A percentile compares a stretch with the other conserved stretches of the same genome.
These are phyloP conservation scores for Dryadomyces quercivorus DNA, from an alignment of 2,329 filamentous ascomycete genomes.

Conservation along the genomic window DNA sequence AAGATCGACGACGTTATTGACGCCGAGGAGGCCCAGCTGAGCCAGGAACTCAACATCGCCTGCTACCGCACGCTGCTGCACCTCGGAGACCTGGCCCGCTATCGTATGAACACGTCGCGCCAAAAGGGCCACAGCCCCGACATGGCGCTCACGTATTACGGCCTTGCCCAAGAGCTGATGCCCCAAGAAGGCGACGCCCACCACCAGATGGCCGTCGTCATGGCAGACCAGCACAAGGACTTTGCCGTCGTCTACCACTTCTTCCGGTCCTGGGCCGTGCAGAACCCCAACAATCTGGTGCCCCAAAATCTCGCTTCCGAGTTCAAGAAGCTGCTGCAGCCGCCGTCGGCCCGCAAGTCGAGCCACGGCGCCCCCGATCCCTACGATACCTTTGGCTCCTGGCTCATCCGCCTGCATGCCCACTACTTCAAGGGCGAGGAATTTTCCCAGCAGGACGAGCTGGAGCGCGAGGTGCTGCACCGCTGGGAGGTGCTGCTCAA, in stretches of 20 bases:
- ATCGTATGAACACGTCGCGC: constrained; percentile 58
- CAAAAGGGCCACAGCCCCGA: constrained; percentile 66
- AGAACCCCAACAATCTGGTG: constrained; percentile 65
- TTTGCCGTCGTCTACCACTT: constrained; percentile 82
- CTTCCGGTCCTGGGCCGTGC: constrained; percentile 67
- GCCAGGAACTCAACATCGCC: constrained; percentile 52
- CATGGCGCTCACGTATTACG: constrained; percentile 72
- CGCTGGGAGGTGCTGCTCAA: constrained; percentile 64
- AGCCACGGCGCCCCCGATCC: constrained; percentile 33
- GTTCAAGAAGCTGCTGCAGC: constrained; percentile 45
- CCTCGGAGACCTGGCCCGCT: constrained; percentile 81
- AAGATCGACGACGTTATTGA: constrained; percentile 20
- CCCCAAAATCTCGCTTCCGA: constrained; percentile 61
- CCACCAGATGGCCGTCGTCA: constrained; percentile 82
- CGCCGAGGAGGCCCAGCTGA: constrained; percentile 35
- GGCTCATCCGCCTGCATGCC: constrained; percentile 80
- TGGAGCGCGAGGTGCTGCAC: constrained; percentile 76
- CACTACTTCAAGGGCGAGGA: constrained; percentile 67
- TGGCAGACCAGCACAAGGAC: constrained; percentile 60
- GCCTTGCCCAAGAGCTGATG: constrained; percentile 65
- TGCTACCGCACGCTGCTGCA: constrained; percentile 77
- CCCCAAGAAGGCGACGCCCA: constrained; percentile 72
- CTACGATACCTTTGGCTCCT: constrained; percentile 55
- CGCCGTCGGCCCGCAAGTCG: constrained; percentile 13
- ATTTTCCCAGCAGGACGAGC: constrained; percentile 63